These are phyloP conservation scores for Mortierella alpina DNA, from an alignment of 192 early-diverging fungal species.

Conservation along the genomic window DNA sequence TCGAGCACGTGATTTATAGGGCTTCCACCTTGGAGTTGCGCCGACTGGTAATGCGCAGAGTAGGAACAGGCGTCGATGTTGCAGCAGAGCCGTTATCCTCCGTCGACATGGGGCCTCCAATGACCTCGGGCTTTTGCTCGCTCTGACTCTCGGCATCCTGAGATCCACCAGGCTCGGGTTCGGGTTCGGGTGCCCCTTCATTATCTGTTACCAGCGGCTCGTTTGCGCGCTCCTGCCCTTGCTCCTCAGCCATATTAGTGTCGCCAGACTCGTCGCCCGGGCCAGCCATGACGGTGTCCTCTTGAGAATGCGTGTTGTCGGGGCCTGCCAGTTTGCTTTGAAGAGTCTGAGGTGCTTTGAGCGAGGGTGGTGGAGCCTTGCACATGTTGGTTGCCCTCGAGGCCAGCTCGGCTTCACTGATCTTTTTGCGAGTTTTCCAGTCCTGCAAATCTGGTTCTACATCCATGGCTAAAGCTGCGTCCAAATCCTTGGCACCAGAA, in stretches of 20 bases:
- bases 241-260: background rate
- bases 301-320: background rate
- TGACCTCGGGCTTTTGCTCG: background rate
- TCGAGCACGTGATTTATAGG: too few species aligned
- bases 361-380: constrained; percentile 33
- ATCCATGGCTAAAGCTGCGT: constrained; percentile 7
- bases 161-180: background rate
- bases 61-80: background rate
- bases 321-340: constrained; percentile 39
- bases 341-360: constrained; percentile 40
- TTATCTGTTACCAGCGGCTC: background rate
- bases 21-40: constrained; percentile 12
- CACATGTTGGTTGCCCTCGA: constrained; percentile 40
- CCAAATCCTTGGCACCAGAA: background rate
- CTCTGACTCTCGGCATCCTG: background rate
- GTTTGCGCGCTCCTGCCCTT: background rate
- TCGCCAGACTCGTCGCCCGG: background rate
- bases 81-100: background rate
- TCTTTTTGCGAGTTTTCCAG: constrained; percentile 49
- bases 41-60: background rate
- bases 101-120: background rate
- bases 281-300: background rate
- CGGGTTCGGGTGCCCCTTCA: background rate
- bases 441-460: constrained; percentile 32
- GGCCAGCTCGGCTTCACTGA: constrained; percentile 39